phyloP scores from a whole-genome alignment of 768 basidiomycete species.

The Tylopilus felleus region DNA sequence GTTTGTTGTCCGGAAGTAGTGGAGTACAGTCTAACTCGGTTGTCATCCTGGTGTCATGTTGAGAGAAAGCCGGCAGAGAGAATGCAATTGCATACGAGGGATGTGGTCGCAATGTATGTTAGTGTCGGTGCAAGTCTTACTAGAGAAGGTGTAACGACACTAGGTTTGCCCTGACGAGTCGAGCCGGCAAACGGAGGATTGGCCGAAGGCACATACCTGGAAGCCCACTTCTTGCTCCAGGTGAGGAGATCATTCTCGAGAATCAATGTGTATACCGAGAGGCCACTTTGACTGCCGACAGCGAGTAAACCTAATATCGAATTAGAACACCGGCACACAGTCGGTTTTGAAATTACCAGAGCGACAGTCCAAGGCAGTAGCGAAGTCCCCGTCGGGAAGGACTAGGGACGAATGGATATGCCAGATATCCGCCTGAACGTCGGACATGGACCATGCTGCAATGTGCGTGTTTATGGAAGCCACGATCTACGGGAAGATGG shows the following conservation, averaged over 20 bases:
- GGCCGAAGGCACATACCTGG: constrained; percentile 41
- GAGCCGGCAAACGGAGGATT: constrained; percentile 5
- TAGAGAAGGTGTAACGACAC: constrained; percentile 48
- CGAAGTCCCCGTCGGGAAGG: constrained; percentile 50
- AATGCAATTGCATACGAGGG: constrained; percentile 42
- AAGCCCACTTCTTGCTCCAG: constrained; percentile 79
- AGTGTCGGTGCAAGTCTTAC: constrained; percentile 73
- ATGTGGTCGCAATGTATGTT: constrained; percentile 66
- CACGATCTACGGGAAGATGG: constrained; percentile 51
- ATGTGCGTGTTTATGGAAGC: constrained; percentile 66
- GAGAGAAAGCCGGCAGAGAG: constrained; percentile 2
- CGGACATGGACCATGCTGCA: constrained; percentile 78
- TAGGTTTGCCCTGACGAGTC: constrained; percentile 25
- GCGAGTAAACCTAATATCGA: constrained; percentile 63
- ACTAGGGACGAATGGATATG: constrained; percentile 76
- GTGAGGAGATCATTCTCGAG: constrained; percentile 80
- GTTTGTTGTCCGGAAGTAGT: constrained; percentile 69
- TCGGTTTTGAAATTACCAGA: constrained; percentile 49
- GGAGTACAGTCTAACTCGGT: constrained; percentile 60
- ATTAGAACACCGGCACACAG: constrained; percentile 23
- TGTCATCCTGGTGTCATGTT: constrained; percentile 45
- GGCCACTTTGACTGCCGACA: constrained; percentile 54
- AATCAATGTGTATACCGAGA: constrained; percentile 75
- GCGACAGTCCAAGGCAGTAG: constrained; percentile 69
- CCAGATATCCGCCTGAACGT: constrained; percentile 61